phyloP scores from a whole-genome alignment of 225 moss, liverwort and hornwort genomes.

The Polytrichum formosum region DNA sequence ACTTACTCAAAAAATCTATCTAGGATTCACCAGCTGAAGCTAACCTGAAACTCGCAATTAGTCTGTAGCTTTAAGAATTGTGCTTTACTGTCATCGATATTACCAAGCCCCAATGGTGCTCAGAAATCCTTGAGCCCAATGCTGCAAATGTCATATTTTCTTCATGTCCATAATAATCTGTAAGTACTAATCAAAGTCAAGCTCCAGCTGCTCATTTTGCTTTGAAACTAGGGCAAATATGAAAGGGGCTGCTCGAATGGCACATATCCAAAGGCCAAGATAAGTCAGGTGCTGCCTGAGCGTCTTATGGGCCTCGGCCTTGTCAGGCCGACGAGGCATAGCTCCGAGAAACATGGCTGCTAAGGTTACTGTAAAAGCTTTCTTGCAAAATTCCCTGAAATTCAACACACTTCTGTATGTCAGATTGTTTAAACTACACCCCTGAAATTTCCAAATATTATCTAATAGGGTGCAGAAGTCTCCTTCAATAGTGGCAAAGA shows the following conservation, averaged over 20 bases:
- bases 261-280: slow-evolving; percentile 91
- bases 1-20: slow-evolving; percentile 4
- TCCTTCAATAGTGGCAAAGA: background rate
- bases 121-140: slow-evolving; percentile 9
- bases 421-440: background rate
- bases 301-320: slow-evolving; percentile 80
- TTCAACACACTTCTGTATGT: background rate
- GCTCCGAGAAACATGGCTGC: slow-evolving; percentile 86
- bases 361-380: slow-evolving; percentile 6
- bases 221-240: slow-evolving; percentile 64
- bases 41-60: slow-evolving; percentile 9
- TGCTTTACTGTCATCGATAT: slow-evolving; percentile 8
- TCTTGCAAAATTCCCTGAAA: slow-evolving; percentile 16
- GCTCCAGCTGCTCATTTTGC: slow-evolving; percentile 63
- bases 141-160: slow-evolving; percentile 13
- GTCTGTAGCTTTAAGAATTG: slow-evolving; percentile 17
- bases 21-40: background rate
- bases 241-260: slow-evolving; percentile 82
- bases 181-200: slow-evolving; percentile 53
- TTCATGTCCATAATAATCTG: slow-evolving; percentile 1
- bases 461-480: background rate
- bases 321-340: slow-evolving; percentile 92
- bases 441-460: background rate
- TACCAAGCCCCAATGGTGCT: slow-evolving; percentile 14
- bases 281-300: slow-evolving; percentile 85